phyloP scores from a whole-genome alignment of 1,139 yeast genomes.

The Wickerhamiella pararugosa region DNA sequence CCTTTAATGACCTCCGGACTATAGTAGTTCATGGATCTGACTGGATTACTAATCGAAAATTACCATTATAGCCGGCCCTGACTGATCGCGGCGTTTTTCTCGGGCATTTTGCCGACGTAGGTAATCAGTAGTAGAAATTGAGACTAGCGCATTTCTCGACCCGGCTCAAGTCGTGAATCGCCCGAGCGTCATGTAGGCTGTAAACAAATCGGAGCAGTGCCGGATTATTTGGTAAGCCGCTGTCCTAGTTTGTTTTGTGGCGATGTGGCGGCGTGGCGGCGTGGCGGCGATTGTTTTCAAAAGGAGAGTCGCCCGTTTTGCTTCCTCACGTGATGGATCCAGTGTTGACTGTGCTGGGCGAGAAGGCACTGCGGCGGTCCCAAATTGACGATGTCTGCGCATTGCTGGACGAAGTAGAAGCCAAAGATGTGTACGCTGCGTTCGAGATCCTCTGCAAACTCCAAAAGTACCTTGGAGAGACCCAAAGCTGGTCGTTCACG shows the following conservation, averaged over 20 bases:
- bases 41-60: too few species aligned
- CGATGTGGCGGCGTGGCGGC: slow-evolving; percentile 21
- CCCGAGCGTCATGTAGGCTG: too few species aligned
- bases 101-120: too few species aligned
- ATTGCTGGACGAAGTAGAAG: slow-evolving; percentile 12
- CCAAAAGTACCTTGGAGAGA: slow-evolving; percentile 19
- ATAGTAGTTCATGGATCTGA: slow-evolving; percentile 35
- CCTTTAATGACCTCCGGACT: slow-evolving; percentile 16
- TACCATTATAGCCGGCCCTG: too few species aligned
- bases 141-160: too few species aligned
- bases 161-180: too few species aligned
- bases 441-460: slow-evolving; percentile 19
- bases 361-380: slow-evolving; percentile 15
- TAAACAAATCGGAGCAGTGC: too few species aligned
- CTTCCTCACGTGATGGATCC: slow-evolving; percentile 16
- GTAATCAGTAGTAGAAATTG: too few species aligned
- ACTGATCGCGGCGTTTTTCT: too few species aligned
- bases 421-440: slow-evolving; percentile 19
- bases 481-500: slow-evolving; percentile 21
- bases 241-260: slow-evolving; percentile 15
- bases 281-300: slow-evolving; percentile 30
- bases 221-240: too few species aligned
- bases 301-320: background rate
- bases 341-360: slow-evolving; percentile 18
- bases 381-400: slow-evolving; percentile 19